A percentile compares a stretch with the other conserved stretches of the same genome.
Conservation (phyloP, 2,329 filamentous ascomycete genomes). For the Talaromyces sp. region DNA sequence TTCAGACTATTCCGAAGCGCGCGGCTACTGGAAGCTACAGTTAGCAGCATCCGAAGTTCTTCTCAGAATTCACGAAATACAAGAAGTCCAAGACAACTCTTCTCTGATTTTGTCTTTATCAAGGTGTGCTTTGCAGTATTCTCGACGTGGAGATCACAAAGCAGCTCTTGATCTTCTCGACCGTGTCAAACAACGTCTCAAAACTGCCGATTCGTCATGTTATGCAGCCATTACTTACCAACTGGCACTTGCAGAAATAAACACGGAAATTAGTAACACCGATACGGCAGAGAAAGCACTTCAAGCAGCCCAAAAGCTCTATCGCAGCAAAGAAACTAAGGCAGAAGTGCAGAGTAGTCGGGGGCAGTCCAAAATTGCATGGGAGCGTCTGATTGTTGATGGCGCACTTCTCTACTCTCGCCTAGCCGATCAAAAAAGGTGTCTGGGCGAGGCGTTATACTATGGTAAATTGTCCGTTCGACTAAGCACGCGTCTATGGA, state of each 20-base stretch:
- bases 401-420: slow-evolving; percentile 61
- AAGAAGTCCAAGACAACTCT: slow-evolving; percentile 31
- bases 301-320: slow-evolving; percentile 25
- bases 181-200: slow-evolving; percentile 50
- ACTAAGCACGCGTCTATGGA: slow-evolving; percentile 49
- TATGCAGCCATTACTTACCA: slow-evolving; percentile 55
- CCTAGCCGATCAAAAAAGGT: slow-evolving; percentile 55
- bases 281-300: slow-evolving; percentile 51
- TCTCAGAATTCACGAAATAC: slow-evolving; percentile 45
- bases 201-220: slow-evolving; percentile 36
- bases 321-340: slow-evolving; percentile 29
- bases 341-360: slow-evolving; percentile 30
- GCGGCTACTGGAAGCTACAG: slow-evolving; percentile 49
- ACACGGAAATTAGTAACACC: slow-evolving; percentile 60
- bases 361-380: slow-evolving; percentile 36
- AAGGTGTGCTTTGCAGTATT: slow-evolving; percentile 51
- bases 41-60: slow-evolving; percentile 48
- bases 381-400: slow-evolving; percentile 54
- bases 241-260: slow-evolving; percentile 69
- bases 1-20: slow-evolving; percentile 54
- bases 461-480: slow-evolving; percentile 47
- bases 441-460: slow-evolving; percentile 42
- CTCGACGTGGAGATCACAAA: slow-evolving; percentile 56
- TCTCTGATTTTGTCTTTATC: slow-evolving; percentile 41
- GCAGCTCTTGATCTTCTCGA: slow-evolving; percentile 55